Percentiles rank a stretch among this genome's conserved stretches.
phyloP scores from a whole-genome alignment of 305 asterid genomes.

The Fraxinus paxiana region DNA sequence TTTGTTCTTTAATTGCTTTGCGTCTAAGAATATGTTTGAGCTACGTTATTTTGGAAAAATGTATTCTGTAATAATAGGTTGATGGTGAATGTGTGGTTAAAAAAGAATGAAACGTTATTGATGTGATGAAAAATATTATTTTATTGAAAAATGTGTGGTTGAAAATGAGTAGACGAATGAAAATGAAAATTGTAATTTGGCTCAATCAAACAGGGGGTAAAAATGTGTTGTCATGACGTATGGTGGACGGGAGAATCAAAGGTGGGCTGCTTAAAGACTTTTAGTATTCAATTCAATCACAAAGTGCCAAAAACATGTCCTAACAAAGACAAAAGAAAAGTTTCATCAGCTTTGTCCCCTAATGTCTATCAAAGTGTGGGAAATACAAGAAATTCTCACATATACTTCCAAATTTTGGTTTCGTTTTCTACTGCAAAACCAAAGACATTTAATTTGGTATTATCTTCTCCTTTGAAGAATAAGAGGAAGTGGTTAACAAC shows the following conservation, averaged over 20 bases:
- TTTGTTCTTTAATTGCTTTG: neutral
- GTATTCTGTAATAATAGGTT: too few species aligned
- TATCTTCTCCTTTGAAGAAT: slow-evolving; percentile 18
- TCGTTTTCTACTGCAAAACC: slow-evolving; percentile 23
- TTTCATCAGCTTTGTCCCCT: slow-evolving; percentile 29
- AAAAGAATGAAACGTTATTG: too few species aligned
- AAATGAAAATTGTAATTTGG: too few species aligned
- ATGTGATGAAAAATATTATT: too few species aligned
- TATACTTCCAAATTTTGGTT: slow-evolving; percentile 16
- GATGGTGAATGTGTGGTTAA: too few species aligned
- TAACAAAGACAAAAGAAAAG: slow-evolving; percentile 35
- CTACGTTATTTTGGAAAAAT: too few species aligned
- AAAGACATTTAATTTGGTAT: slow-evolving; percentile 17
- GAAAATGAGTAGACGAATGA: too few species aligned
- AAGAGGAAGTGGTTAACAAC: neutral
- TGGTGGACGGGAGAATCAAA: slow-evolving; percentile 32
- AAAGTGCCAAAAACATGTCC: slow-evolving; percentile 36
- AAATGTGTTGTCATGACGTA: too few species aligned
- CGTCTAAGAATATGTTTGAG: neutral
- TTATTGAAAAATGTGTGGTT: too few species aligned
- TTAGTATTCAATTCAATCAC: slow-evolving; percentile 27
- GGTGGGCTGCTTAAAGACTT: slow-evolving; percentile 14
- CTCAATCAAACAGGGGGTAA: too few species aligned
- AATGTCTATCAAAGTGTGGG: slow-evolving; percentile 21
- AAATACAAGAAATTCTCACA: slow-evolving; percentile 24